Conservation (phyloP, 106 monocot species). For the Iris macrosiphon region DNA sequence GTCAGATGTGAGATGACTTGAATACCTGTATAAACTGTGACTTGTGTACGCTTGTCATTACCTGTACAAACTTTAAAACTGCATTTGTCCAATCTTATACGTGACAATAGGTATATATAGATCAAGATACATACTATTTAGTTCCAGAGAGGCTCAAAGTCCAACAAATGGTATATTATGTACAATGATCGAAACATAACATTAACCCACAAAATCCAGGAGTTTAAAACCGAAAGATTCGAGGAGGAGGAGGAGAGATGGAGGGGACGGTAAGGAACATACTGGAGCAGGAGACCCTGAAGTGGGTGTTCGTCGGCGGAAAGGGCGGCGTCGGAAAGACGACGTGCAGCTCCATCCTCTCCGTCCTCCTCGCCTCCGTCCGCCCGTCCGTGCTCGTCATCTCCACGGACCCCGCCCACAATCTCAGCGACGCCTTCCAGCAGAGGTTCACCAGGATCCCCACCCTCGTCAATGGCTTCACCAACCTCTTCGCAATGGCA, state of each 20-base stretch:
- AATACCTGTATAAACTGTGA: no score
- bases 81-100: no score
- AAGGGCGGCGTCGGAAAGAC: slow-evolving; percentile 99
- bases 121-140: no score
- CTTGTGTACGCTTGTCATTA: no score
- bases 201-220: no score
- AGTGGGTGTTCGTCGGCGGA: slow-evolving; percentile 98
- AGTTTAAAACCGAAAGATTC: no score
- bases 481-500: slow-evolving; percentile 94
- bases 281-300: slow-evolving; percentile 75
- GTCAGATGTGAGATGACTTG: no score
- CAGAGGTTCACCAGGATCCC: slow-evolving; percentile 96
- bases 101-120: no score
- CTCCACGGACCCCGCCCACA: slow-evolving; percentile 98
- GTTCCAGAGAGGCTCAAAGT: no score
- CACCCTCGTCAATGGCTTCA: slow-evolving; percentile 89
- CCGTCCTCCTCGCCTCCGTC: slow-evolving; percentile 62
- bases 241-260: slow-evolving; percentile 22
- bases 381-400: slow-evolving; percentile 92
- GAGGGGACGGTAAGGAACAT: slow-evolving; percentile 77
- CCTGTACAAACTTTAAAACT: no score
- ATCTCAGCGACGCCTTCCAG: slow-evolving; percentile 98
- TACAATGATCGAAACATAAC: no score
- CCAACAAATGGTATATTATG: no score
- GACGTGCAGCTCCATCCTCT: slow-evolving; percentile 86